Percentiles rank a stretch among this genome's conserved stretches.
Conservation (phyloP, 257 asterid genomes). For the Petrea volubilis region DNA sequence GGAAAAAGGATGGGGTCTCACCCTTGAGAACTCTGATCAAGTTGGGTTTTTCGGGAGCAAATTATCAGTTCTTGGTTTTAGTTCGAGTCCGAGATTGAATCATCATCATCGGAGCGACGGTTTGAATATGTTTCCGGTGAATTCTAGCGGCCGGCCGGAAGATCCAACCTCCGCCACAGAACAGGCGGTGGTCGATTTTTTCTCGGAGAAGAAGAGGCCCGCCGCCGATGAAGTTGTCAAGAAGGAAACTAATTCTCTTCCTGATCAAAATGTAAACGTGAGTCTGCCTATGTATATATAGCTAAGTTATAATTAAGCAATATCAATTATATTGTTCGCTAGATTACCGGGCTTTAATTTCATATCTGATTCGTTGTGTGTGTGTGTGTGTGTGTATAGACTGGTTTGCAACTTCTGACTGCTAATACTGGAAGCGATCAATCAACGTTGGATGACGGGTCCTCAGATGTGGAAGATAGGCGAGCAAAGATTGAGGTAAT, state of each 20-base stretch:
- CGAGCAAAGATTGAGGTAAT: constrained; percentile 57
- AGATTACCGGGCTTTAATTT: too few relatives aligned
- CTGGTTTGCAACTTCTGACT: constrained; percentile 73
- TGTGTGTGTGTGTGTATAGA: constrained; percentile 29
- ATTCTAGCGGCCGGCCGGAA: constrained; percentile 27
- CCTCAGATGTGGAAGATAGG: constrained; percentile 42
- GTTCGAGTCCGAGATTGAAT: constrained; percentile 40
- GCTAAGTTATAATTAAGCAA: too few relatives aligned
- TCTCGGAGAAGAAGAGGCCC: constrained; percentile 40
- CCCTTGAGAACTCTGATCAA: constrained; percentile 51
- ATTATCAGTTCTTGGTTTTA: constrained; percentile 45
- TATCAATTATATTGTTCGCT: background rate
- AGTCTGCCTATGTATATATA: constrained; percentile 28
- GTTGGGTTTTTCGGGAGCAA: constrained; percentile 42
- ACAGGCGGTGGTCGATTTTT: constrained; percentile 54
- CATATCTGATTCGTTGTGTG: background rate
- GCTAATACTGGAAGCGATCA: constrained; percentile 66
- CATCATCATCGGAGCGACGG: constrained; percentile 8
- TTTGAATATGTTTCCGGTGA: constrained; percentile 30
- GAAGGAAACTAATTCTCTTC: constrained; percentile 35
- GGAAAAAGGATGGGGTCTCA: constrained; percentile 65
- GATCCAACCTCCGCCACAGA: constrained; percentile 21
- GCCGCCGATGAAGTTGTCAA: constrained; percentile 21
- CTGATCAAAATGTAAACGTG: constrained; percentile 42
- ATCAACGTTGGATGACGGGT: constrained; percentile 63